Conservation (phyloP, 2,329 filamentous ascomycete species). For the Clonostachys solani region DNA sequence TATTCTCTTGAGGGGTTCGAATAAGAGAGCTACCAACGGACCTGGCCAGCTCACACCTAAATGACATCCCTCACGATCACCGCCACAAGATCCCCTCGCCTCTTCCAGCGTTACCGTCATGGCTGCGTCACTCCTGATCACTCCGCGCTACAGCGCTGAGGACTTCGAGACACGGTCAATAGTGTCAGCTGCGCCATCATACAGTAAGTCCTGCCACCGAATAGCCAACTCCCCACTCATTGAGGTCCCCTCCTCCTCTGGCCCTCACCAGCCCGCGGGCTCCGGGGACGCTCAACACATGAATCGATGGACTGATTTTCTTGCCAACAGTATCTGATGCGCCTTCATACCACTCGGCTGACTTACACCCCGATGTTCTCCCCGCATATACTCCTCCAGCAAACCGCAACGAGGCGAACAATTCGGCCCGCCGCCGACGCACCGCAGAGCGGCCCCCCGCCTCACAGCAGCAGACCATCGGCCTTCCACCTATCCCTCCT, state of each 20-base stretch:
- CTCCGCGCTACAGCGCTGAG: conserved; percentile 32
- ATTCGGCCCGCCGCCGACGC: conserved; percentile 3
- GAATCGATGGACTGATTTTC: neutral
- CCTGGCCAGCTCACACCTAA: too few relatives aligned
- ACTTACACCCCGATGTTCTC: conserved; percentile 38
- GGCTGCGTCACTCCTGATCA: neutral
- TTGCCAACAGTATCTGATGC: conserved; percentile 51
- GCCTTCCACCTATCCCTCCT: conserved; percentile 47
- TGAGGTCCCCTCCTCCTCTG: neutral
- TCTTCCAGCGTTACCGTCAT: too few relatives aligned
- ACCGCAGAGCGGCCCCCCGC: conserved; percentile 4
- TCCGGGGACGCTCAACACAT: neutral
- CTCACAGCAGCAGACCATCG: conserved; percentile 27
- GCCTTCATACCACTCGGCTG: conserved; percentile 59
- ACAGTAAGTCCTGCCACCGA: conserved; percentile 39
- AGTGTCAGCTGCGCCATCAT: conserved; percentile 64
- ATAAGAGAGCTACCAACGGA: too few relatives aligned
- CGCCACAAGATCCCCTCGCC: too few relatives aligned
- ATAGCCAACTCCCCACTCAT: neutral
- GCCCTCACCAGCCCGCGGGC: neutral
- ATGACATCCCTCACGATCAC: too few relatives aligned
- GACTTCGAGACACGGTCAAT: conserved; percentile 67
- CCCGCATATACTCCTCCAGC: conserved; percentile 44
- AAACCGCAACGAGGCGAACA: conserved; percentile 4
- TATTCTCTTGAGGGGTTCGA: too few relatives aligned